A percentile compares a stretch with the other conserved stretches of the same genome.
Conservation (phyloP, 129 eudicot species). For the Flaveria robusta region DNA sequence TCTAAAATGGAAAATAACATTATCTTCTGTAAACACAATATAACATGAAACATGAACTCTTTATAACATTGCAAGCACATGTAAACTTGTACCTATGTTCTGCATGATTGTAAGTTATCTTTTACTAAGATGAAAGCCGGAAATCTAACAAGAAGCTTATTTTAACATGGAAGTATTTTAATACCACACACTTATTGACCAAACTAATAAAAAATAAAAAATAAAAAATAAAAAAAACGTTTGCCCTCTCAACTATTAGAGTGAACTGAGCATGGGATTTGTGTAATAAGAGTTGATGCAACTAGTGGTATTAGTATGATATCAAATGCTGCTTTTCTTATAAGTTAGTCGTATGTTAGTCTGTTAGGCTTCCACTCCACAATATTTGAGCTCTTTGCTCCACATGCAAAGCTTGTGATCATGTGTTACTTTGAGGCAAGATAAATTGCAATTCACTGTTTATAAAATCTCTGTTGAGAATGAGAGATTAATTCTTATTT, state of each 20-base stretch:
- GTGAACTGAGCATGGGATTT: constrained; percentile 10
- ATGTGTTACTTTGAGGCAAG: constrained; percentile 19
- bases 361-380: neutral
- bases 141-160: constrained; percentile 1
- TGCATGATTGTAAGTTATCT: neutral
- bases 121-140: neutral
- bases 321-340: constrained; percentile 4
- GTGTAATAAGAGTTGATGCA: neutral
- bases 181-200: neutral
- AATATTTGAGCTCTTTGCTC: constrained; percentile 13
- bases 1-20: constrained; percentile 16
- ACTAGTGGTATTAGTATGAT: constrained; percentile 2
- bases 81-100: constrained; percentile 3
- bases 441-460: neutral
- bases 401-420: constrained; percentile 17
- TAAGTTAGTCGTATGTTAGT: constrained; percentile 3
- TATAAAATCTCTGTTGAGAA: neutral
- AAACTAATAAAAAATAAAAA: too few relatives aligned
- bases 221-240: too few relatives aligned
- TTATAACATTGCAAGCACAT: constrained; percentile 21
- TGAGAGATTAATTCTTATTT: neutral
- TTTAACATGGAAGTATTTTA: neutral
- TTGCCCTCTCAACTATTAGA: neutral
- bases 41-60: constrained; percentile 8
- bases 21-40: neutral